Evolutionary conservation across 352 stramenopile species (phyloP).

Genomic region (Globisporangium alternatum): DNA sequence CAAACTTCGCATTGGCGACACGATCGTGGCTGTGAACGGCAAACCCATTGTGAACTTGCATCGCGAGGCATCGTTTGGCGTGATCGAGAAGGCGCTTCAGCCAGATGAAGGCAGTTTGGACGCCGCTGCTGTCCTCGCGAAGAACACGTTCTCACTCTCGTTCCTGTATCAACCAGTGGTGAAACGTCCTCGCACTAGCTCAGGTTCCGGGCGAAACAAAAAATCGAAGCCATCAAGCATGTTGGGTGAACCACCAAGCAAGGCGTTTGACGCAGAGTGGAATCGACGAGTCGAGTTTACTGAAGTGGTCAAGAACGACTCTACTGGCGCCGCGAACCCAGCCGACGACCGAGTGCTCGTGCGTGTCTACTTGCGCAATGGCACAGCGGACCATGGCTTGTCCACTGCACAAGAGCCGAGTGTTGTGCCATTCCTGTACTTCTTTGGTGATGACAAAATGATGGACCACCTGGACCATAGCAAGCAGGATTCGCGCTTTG

Average conservation of each 20-base stretch:
- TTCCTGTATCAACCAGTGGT: conserved; percentile 61
- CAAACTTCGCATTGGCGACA: conserved; percentile 76
- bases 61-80: conserved; percentile 69
- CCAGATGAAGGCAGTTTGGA: conserved; percentile 22
- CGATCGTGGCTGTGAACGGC: conserved; percentile 69
- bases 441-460: conserved; percentile 84
- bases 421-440: conserved; percentile 86
- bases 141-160: conserved; percentile 53
- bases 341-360: conserved; percentile 49
- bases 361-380: conserved; percentile 72
- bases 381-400: conserved; percentile 72
- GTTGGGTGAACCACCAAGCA: conserved; percentile 3
- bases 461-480: conserved; percentile 87
- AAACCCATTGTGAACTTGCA: conserved; percentile 83
- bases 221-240: conserved; percentile 3
- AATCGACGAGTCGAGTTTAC: conserved; percentile 81
- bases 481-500: conserved; percentile 80
- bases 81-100: conserved; percentile 64
- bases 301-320: conserved; percentile 37
- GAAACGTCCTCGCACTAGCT: conserved; percentile 4
- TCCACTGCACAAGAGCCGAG: conserved; percentile 77
- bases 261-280: conserved; percentile 74
- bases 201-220: background rate
- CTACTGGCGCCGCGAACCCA: conserved; percentile 6
- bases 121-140: background rate